Evolutionary conservation across 192 early-diverging fungal species (phyloP), one percentile per base, ranked within the genome.

Genomic region (Entophlyctis luteolus): DNA sequence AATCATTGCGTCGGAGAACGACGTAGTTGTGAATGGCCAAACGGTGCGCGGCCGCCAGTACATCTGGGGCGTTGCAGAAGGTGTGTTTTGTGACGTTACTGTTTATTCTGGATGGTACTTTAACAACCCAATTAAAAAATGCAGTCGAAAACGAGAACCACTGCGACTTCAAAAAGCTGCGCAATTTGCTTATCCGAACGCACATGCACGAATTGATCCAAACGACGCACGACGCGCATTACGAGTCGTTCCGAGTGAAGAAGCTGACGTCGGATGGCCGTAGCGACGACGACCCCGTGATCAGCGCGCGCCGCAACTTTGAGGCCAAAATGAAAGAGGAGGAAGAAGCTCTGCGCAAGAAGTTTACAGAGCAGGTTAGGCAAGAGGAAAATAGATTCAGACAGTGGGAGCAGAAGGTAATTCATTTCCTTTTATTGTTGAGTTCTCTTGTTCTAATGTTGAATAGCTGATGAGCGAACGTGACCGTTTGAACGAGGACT

Each of bases 31-130:
- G 47, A 91, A 93, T 62, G 96, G 96, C 14, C 87, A 92, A 59
- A 84, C 75, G 47, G 95, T 98, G 72, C 95, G 92, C 68, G 96
- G 96, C 55, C 89, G 96, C 62, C 86, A 95, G 78, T 99, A 97
- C 79, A 88, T 91, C 22, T 99, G 96, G 96, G 96, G 96, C 72
- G 93, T 96, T 62, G 94, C 93, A 25, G 95, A 99, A 84, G 96
- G 55, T 56, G n/a, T n/a, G n/a, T n/a, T n/a, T n/a, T n/a, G n/a
- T n/a, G n/a, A n/a, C n/a, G n/a, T n/a, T n/a, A n/a, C n/a, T n/a
- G n/a, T n/a, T n/a, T n/a, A n/a, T n/a, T n/a, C n/a, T n/a, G n/a
- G n/a, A n/a, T n/a, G n/a, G n/a, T n/a, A n/a, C n/a, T n/a, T n/a
- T n/a, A n/a, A n/a, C n/a, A n/a, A 8, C 10, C 49, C 22, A 20